Evolutionary conservation across 1,284 basidiomycete species (phyloP), one percentile per base, ranked within the genome.

Genomic region (Rhodotorula sp.): DNA sequence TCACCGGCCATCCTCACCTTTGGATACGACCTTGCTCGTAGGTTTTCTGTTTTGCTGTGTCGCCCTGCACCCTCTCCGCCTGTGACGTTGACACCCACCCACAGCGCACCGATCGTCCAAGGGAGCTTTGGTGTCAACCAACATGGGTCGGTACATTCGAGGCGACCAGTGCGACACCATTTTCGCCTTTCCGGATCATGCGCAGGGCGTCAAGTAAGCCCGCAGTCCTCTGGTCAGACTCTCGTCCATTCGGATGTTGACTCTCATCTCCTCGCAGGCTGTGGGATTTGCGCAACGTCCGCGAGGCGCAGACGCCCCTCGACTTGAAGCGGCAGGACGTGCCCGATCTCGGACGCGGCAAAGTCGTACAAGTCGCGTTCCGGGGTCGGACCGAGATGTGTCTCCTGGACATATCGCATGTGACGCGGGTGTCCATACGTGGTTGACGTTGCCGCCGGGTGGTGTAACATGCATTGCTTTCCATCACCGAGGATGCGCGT

Each of bases 111-210:
- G 54, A 3, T 48, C 60, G 5, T 28, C 68, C 1, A 45, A 56
- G 47, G 62, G 68, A 0, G 62, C 64, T 0, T 56, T 67, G 0
- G 34, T 59, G 3, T 54, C 64, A 16, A 68, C 68, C 1, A 75
- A 62, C 21, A 68, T 75, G 66, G 64, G 68, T 2, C 63, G 73
- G 3, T 75, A 75, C 64, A 61, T 68, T 34, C 71, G 69, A 12
- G 73, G 73, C 2, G 58, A 60, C 31, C 55, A 67, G 18, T 61
- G 61, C 38, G 71, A 67, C 16, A 70, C 62, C 5, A 52, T 70
- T 28, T 68, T 66, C n/a, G 73, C 62, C 3, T 67, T 67, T 50
- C 73, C 73, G 3, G 73, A 75, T 45, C 31, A 62, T 31, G 64
- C 66, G 14, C 48, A 58, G 18, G 69, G 71, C 26, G 69, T 75